phyloP scores from a whole-genome alignment of 2,329 filamentous ascomycete genomes.

The Aspergillus sp. region DNA sequence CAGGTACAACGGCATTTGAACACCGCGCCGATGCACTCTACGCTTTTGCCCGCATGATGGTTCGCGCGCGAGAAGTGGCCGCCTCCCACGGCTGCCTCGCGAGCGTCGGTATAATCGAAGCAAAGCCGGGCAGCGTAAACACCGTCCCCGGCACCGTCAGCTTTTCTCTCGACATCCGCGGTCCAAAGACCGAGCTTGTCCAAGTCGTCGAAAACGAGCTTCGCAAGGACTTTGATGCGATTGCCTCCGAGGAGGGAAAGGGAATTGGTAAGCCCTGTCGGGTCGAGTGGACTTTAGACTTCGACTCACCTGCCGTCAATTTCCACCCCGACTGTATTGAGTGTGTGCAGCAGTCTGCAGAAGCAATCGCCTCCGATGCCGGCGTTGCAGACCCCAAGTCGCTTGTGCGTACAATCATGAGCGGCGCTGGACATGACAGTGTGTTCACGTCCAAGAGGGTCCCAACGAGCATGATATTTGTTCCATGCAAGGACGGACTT shows the following conservation, averaged over 20 bases:
- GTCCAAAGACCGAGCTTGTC: slow-evolving; percentile 61
- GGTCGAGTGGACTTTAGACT: slow-evolving; percentile 65
- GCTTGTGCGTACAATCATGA: slow-evolving; percentile 59
- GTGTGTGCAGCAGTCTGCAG: slow-evolving; percentile 65
- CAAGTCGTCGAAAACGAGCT: slow-evolving; percentile 62
- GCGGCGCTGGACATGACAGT: slow-evolving; percentile 69
- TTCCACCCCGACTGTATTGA: slow-evolving; percentile 71
- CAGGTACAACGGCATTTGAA: slow-evolving; percentile 72
- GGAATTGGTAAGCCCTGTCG: slow-evolving; percentile 56
- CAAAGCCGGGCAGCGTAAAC: slow-evolving; percentile 71
- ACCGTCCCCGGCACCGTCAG: slow-evolving; percentile 71
- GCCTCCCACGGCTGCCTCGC: slow-evolving; percentile 64
- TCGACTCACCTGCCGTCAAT: slow-evolving; percentile 61
- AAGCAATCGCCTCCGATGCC: slow-evolving; percentile 59
- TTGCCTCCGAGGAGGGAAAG: slow-evolving; percentile 63
- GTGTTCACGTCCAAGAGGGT: slow-evolving; percentile 64
- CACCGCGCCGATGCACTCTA: slow-evolving; percentile 71
- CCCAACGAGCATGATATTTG: slow-evolving; percentile 70
- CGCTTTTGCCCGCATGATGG: slow-evolving; percentile 69
- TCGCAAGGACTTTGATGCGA: slow-evolving; percentile 60
- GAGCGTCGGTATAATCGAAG: slow-evolving; percentile 70
- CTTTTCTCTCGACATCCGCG: slow-evolving; percentile 71
- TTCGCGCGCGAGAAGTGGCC: slow-evolving; percentile 67
- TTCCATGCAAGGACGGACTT: slow-evolving; percentile 65
- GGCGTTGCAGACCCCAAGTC: slow-evolving; percentile 44